Conservation (phyloP, 768 basidiomycete species). For the Boletus subcaerulescens region DNA sequence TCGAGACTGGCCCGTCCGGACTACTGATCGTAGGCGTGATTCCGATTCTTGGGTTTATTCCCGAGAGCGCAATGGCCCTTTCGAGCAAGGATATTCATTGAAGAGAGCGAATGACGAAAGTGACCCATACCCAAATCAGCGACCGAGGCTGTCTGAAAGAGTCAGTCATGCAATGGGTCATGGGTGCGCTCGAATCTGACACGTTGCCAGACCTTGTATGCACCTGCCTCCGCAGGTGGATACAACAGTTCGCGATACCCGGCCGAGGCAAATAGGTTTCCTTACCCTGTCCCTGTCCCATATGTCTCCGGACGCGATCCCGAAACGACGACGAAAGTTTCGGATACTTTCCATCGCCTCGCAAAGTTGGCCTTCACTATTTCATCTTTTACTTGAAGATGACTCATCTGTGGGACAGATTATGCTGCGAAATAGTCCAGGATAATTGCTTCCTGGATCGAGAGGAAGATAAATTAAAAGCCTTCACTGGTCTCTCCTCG, state of each 20-base stretch:
- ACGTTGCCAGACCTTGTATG: constrained; percentile 10
- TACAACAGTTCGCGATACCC: constrained; percentile 2
- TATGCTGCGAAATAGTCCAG: constrained; percentile 45
- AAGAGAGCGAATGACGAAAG: constrained; percentile 27
- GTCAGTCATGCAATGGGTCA: constrained; percentile 17
- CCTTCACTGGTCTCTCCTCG: constrained; percentile 48
- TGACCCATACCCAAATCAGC: constrained; percentile 27
- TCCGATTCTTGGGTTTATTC: constrained; percentile 21
- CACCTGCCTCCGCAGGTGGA: constrained; percentile 6
- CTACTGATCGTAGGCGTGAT: constrained; percentile 23
- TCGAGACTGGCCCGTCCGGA: constrained; percentile 19
- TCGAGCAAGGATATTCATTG: constrained; percentile 17
- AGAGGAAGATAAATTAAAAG: constrained; percentile 47
- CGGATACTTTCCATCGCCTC: constrained; percentile 39
- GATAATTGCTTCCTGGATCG: constrained; percentile 40
- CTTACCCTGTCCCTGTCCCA: not conserved
- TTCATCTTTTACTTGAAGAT: not conserved
- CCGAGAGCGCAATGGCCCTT: constrained; percentile 18
- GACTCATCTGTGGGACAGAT: constrained; percentile 30
- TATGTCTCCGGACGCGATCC: not conserved
- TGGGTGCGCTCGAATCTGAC: constrained; percentile 9
- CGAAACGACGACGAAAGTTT: constrained; percentile 10
- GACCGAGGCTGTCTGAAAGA: constrained; percentile 24
- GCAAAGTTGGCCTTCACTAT: constrained; percentile 28
- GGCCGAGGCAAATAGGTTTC: constrained; percentile 7